Base-by-base conservation (phyloP, 2,329 filamentous ascomycete genomes). In the Fragosphaeria purpurea region DNA sequence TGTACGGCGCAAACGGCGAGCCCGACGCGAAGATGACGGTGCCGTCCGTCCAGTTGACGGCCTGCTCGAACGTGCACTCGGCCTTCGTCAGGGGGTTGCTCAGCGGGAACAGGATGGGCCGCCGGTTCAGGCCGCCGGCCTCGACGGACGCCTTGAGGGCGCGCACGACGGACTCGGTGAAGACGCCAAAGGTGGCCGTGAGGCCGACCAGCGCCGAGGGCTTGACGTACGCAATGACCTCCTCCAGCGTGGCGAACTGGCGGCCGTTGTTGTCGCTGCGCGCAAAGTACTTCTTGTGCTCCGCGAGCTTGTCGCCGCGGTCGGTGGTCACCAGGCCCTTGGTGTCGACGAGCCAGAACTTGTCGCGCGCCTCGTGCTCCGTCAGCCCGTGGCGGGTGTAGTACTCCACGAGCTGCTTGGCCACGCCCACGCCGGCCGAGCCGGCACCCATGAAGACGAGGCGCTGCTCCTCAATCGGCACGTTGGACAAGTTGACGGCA, bases 301-400 rank as follows among this genome's bases (percentile, higher is more conserved):
- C 86, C 39, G 91, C 89, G 41, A 98, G 82, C 67, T 84, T 88
- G 74, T 97, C 93, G 50, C 91, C 91, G 54, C 93, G 87, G 72
- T 98, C 91, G 55, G 78, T 77, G 56, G 93, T 95, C 48, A 98
- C 91, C 30, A 98, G 83, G 60, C 93, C 93, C 74, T 93, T 91
- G 63, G 89, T 95, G 72, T 97, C 93, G 54, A 97, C 90, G 45
- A 98, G 86, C 81, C 86, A 97, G 79, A 98, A 97, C 75, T 93
- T 93, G 63, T 84, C 81, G 61, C 83, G 83, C 51, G 93, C 93
- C 57, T 88, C 84, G 61, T 89, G 81, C 68, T 97, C 91, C 8
- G 85, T 85, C 62, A 97, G 76, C 41, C 93, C 93, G 60, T 90
- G 87, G 59, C 88, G 87, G 62, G 90, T 88, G 74, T 97, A 97